Evolutionary conservation across 179 eudicot species (phyloP), one percentile per base, ranked within the genome.

Genomic region (Beta macrorhiza): DNA sequence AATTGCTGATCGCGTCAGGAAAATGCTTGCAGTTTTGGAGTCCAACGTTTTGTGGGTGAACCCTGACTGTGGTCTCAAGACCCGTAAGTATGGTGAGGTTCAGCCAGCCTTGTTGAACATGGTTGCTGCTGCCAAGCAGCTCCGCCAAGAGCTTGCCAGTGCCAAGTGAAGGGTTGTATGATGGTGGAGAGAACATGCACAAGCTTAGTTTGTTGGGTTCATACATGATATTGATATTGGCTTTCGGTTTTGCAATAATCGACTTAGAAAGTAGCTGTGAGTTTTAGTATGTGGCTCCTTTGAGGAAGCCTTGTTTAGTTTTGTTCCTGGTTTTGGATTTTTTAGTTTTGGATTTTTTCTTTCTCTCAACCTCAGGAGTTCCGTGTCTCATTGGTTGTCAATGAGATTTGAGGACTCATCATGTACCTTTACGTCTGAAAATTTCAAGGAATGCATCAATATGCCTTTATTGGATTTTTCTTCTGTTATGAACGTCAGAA

Each of bases 41-140:
- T 89, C 92, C 83, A 91, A 93, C 84, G 84, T 92, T 72, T 77
- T 93, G 87, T 93, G 98, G 98, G 98, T 93, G 17, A 94, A 94
- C 92, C 97, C 98, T 2, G 98, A 95, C 87, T 95, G 98, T 83
- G 98, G 97, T 76, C 98, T 95, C 82, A 95, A 95, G 95, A 95
- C 98, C 72, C 94, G 98, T 77, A 95, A 95, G 90, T 95, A 95
- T 72, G 42, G 75, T 3, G 98, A 95, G 80, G 98, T 95, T 67
- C 89, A 91, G 82, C 97, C 97, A 0, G 98, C 98, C 61, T 91
- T 95, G 52, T 44, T 80, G 13, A 85, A 85, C 90, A 88, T 93
- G 97, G 97, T 93, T 77, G 84, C 94, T 15, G 98, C 97, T 17
- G 98, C 96, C 85, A 93, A 93, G 95, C 90, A 63, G 14, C 87